A percentile compares a stretch with the other conserved stretches of the same genome.
These are phyloP conservation scores for Ramularia endophylla DNA, from an alignment of 2,329 filamentous ascomycete species.

Conservation along the genomic window DNA sequence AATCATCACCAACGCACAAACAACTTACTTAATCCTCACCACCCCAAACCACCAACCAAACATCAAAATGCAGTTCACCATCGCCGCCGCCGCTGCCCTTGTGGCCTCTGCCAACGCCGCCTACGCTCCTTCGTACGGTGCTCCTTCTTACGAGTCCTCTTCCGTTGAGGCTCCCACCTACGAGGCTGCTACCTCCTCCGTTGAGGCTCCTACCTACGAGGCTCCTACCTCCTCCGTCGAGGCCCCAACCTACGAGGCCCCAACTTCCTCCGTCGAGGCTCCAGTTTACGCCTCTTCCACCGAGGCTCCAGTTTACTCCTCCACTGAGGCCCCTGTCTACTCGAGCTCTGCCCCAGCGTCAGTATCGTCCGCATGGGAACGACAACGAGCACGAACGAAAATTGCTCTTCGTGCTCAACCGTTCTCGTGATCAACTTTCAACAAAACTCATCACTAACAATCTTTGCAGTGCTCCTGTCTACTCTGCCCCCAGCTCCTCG, in stretches of 20 bases:
- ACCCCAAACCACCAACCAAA: slow-evolving; percentile 2
- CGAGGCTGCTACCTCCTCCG: neutral
- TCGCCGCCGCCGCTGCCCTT: slow-evolving; percentile 17
- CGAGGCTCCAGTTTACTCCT: neutral
- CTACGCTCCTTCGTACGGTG: slow-evolving; percentile 4
- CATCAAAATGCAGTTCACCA: slow-evolving; percentile 19
- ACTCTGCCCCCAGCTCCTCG: too few species aligned
- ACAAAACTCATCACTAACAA: too few species aligned
- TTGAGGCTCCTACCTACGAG: neutral
- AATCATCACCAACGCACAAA: slow-evolving; percentile 8
- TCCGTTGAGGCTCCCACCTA: slow-evolving; percentile 3
- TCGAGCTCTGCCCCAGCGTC: too few species aligned
- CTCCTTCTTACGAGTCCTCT: too few species aligned
- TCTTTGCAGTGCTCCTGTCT: too few species aligned
- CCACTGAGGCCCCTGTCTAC: too few species aligned
- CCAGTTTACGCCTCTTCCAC: neutral
- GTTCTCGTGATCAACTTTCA: too few species aligned
- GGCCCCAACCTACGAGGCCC: too few species aligned
- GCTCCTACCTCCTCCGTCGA: neutral
- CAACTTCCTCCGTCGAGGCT: too few species aligned
- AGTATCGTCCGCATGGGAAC: too few species aligned
- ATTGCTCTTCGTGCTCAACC: too few species aligned
- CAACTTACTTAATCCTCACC: slow-evolving; percentile 1
- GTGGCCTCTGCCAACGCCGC: slow-evolving; percentile 13
- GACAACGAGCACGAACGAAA: too few species aligned